Evolutionary conservation across 331 rosid genomes (phyloP).

Genomic region (Malus hybrid): DNA sequence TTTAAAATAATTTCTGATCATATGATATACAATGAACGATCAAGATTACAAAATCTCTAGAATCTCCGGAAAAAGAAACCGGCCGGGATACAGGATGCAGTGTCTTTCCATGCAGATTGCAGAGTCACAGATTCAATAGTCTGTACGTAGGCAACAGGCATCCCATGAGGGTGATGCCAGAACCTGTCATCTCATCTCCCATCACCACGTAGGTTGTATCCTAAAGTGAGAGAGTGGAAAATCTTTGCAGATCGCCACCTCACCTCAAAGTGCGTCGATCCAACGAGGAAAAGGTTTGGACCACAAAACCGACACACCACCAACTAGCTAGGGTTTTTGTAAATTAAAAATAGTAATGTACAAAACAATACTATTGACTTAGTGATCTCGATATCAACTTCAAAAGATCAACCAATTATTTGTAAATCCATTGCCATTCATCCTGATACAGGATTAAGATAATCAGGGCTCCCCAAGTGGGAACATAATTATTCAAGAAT

Average conservation of each 20-base stretch:
- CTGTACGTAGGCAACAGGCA: neutral
- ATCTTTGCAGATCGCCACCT: conserved; percentile 13
- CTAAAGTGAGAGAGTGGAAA: neutral
- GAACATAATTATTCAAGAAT: neutral
- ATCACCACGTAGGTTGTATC: neutral
- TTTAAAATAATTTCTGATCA: no score
- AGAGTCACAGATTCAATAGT: neutral
- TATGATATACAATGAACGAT: fast-evolving
- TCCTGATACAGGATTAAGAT: neutral
- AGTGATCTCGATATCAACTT: neutral
- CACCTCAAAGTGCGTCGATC: neutral
- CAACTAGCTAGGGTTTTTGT: neutral
- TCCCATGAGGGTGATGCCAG: neutral
- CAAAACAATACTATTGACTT: neutral
- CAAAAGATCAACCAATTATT: neutral
- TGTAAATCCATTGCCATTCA: neutral
- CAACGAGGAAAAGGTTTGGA: neutral
- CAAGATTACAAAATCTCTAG: fast-evolving
- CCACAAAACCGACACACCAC: neutral
- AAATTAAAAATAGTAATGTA: neutral
- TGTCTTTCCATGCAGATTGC: neutral
- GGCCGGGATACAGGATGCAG: neutral
- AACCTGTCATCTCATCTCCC: neutral
- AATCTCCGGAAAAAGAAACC: fast-evolving
- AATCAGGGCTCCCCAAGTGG: neutral